Evolutionary conservation across 257 asterid species (phyloP), one percentile per base, ranked within the genome.

Genomic region (Forsythia viridissima): DNA sequence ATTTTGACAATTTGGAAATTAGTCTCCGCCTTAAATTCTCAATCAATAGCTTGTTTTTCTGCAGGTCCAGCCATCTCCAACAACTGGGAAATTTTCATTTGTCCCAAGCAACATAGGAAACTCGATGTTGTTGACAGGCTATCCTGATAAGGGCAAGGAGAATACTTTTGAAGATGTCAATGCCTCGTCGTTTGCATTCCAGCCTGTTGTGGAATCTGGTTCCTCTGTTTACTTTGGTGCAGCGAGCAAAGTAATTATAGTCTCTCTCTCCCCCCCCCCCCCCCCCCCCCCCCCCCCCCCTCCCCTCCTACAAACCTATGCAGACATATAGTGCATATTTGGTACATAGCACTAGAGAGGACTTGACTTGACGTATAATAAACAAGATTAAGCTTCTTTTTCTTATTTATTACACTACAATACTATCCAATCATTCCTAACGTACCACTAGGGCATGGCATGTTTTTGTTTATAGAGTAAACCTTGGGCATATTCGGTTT

Each of bases 81-180:
- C 98, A 42, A 92, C 97, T 36, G 98, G 98, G 44, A 89, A 93
- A 82, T 85, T 89, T 79, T 76, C 68, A 76, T 80, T 80, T 75
- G 78, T 74, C 85, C 38, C 83, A 2, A 82, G 80, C 70, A 81
- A 87, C 72, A 72, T 83, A 84, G 86, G 67, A 70, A 85, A 76
- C 77, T 68, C 91, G 2, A 38, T 82, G 59, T 46, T 82, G 44
- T 73, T 42, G 82, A 34, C 78, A 15, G 89, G 73, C 65, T 81
- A 76, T 84, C 74, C 84, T 63, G 88, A 83, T 81, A 87, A 86
- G 79, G 86, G 85, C 81, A 90, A 88, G 80, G 94, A 87, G 46
- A 86, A 81, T 46, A 79, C 73, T 57, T 85, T 78, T 57, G 94
- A 82, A 82, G 90, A 82, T 85, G 68, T 82, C 67, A 84, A 87